These are phyloP conservation scores for Ploettnerulaceae sp. DNA, from an alignment of 2,329 filamentous ascomycete genomes.

Conservation along the genomic window DNA sequence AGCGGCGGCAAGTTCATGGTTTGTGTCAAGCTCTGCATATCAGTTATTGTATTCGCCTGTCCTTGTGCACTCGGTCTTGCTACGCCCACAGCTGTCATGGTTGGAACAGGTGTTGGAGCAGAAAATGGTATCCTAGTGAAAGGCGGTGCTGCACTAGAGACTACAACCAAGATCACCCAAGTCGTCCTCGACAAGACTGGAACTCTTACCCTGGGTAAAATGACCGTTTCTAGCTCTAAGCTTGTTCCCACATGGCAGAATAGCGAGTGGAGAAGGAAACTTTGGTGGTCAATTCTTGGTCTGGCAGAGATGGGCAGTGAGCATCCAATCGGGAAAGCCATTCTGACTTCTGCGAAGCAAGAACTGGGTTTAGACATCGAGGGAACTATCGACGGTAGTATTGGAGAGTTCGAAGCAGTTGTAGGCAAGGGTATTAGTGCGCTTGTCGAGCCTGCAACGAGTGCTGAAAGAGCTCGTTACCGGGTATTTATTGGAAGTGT, in stretches of 20 bases:
- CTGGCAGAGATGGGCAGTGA: slow-evolving; percentile 95
- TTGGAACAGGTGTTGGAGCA: slow-evolving; percentile 93
- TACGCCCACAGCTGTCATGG: slow-evolving; percentile 97
- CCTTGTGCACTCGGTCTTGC: slow-evolving; percentile 94
- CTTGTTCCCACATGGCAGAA: slow-evolving; percentile 65
- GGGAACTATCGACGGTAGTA: slow-evolving; percentile 71
- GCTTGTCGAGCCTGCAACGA: slow-evolving; percentile 68
- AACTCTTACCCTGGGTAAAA: slow-evolving; percentile 89
- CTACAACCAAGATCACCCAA: slow-evolving; percentile 81
- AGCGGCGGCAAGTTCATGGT: slow-evolving; percentile 94
- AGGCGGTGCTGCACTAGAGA: slow-evolving; percentile 87
- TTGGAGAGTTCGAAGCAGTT: slow-evolving; percentile 77
- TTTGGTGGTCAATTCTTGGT: slow-evolving; percentile 96
- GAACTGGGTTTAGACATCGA: slow-evolving; percentile 70
- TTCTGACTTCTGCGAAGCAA: slow-evolving; percentile 68
- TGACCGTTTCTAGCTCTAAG: slow-evolving; percentile 76
- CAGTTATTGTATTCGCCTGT: slow-evolving; percentile 96
- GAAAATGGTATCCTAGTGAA: slow-evolving; percentile 98
- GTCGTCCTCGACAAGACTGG: slow-evolving; percentile 95
- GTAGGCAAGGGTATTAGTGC: slow-evolving; percentile 85
- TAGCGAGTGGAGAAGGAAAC: slow-evolving; percentile 60
- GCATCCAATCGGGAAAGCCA: slow-evolving; percentile 90
- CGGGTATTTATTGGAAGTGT: slow-evolving; percentile 80
- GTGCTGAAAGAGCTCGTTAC: slow-evolving; percentile 66
- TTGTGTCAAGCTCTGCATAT: slow-evolving; percentile 94